A percentile compares a stretch with the other conserved stretches of the same genome.
These are phyloP conservation scores for Neobulgaria alba DNA, from an alignment of 2,329 filamentous ascomycete species.

Conservation along the genomic window DNA sequence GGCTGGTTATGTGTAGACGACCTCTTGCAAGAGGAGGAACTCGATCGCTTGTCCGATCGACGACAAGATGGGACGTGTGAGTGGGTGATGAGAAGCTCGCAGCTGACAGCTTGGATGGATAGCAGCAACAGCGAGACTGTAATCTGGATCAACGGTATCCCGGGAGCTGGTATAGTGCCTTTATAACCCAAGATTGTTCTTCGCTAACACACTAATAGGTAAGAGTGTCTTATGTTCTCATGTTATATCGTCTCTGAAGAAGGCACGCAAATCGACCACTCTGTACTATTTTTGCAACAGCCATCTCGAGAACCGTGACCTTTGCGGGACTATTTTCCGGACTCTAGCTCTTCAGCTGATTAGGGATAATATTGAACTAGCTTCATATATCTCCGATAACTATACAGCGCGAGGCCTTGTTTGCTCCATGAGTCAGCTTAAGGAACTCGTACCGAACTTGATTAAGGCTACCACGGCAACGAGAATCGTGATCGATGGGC, in stretches of 20 bases:
- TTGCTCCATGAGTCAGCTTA: conserved; percentile 8
- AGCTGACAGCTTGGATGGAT: conserved; percentile 7
- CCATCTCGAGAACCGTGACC: conserved; percentile 6
- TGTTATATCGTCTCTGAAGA: conserved; percentile 5
- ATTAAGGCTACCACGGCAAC: neutral
- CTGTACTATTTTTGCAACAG: conserved; percentile 15
- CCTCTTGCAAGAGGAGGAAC: conserved; percentile 2
- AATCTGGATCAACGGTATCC: conserved; percentile 16
- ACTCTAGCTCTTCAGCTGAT: conserved; percentile 9
- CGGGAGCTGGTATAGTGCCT: conserved; percentile 9
- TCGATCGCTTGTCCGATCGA: conserved; percentile 1
- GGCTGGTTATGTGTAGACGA: conserved; percentile 11
- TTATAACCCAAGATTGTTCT: neutral
- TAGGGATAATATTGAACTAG: conserved; percentile 2
- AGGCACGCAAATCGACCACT: neutral
- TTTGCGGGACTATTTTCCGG: conserved; percentile 4
- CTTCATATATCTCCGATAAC: conserved; percentile 6
- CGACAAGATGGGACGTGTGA: conserved; percentile 10
- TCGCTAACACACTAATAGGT: conserved; percentile 3
- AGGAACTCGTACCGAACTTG: conserved; percentile 5
- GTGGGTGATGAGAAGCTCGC: conserved; percentile 4
- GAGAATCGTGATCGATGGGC: conserved; percentile 10
- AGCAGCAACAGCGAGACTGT: conserved; percentile 1
- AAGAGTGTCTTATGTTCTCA: conserved; percentile 14
- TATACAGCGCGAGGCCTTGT: conserved; percentile 5